Conservation (phyloP, 768 basidiomycete species). For the Macrolepiota albuminosa region DNA sequence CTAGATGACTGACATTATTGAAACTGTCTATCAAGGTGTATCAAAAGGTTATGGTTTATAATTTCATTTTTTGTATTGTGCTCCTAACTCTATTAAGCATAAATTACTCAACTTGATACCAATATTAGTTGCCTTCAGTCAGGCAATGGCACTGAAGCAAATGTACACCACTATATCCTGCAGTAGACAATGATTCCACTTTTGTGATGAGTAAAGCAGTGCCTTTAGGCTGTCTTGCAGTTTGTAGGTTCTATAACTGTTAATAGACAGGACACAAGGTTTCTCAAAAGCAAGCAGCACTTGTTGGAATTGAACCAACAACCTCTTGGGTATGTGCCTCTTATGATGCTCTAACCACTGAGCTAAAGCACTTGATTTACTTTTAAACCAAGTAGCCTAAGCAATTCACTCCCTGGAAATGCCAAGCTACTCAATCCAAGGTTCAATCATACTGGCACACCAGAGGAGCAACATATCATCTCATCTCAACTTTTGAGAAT, state of each 20-base stretch:
- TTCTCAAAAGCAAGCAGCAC: no score
- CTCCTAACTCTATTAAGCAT: neutral
- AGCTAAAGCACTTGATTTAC: no score
- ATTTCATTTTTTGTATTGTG: neutral
- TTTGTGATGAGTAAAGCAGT: neutral
- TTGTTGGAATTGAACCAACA: no score
- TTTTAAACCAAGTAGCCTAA: no score
- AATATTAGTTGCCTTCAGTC: neutral
- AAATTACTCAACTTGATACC: constrained; percentile 2
- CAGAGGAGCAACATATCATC: no score
- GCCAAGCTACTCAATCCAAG: no score
- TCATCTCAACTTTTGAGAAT: no score
- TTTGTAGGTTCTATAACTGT: neutral
- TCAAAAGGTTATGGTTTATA: constrained; percentile 91
- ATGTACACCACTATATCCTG: neutral
- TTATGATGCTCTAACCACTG: no score
- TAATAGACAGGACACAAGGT: no score
- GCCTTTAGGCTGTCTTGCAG: neutral
- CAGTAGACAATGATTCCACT: neutral
- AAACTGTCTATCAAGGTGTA: constrained; percentile 97
- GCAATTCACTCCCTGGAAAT: no score
- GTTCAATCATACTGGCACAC: no score
- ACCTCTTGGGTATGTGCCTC: no score
- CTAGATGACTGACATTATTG: constrained; percentile 94
- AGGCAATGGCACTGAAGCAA: neutral